Evolutionary conservation across 306 rosid genomes (phyloP).

Genomic region (Coriaria nepalensis): DNA sequence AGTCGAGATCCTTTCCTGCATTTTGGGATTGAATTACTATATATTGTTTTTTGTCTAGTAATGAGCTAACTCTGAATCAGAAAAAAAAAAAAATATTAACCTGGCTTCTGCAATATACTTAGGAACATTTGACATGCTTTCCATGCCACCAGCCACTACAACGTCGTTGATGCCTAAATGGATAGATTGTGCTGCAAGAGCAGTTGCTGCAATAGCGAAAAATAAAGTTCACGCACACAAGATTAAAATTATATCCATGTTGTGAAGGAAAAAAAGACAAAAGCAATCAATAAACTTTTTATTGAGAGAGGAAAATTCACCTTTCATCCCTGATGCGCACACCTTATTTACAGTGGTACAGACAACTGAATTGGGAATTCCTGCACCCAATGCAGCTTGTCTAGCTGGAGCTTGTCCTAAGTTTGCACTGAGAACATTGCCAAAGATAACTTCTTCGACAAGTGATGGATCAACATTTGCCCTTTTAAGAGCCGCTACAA

Average conservation of each 20-base stretch:
- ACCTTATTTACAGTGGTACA: constrained; percentile 93
- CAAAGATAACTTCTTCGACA: constrained; percentile 84
- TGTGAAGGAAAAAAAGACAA: background rate
- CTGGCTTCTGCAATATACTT: constrained; percentile 96
- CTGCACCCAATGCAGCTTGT: constrained; percentile 97
- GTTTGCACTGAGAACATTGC: constrained; percentile 95
- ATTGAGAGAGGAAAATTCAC: constrained; percentile 17
- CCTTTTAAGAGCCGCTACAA: constrained; percentile 80
- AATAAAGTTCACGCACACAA: constrained; percentile 6
- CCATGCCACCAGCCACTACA: constrained; percentile 99
- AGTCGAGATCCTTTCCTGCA: constrained; percentile 97
- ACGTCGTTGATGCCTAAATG: constrained; percentile 86
- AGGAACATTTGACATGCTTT: constrained; percentile 91
- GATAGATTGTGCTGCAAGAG: constrained; percentile 97
- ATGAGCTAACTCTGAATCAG: constrained; percentile 5
- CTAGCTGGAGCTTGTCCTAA: constrained; percentile 99
- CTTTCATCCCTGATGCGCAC: constrained; percentile 98
- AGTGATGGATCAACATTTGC: constrained; percentile 81
- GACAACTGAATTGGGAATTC: constrained; percentile 67
- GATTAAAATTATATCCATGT: no score
- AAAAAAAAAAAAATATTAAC: constrained; percentile 24
- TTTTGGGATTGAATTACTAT: constrained; percentile 21
- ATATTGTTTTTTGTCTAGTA: constrained; percentile 10
- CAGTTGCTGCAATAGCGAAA: constrained; percentile 53
- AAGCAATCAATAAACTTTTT: background rate